phyloP scores from a whole-genome alignment of 805 yeast species.

The Saturnispora kantuleensis region DNA sequence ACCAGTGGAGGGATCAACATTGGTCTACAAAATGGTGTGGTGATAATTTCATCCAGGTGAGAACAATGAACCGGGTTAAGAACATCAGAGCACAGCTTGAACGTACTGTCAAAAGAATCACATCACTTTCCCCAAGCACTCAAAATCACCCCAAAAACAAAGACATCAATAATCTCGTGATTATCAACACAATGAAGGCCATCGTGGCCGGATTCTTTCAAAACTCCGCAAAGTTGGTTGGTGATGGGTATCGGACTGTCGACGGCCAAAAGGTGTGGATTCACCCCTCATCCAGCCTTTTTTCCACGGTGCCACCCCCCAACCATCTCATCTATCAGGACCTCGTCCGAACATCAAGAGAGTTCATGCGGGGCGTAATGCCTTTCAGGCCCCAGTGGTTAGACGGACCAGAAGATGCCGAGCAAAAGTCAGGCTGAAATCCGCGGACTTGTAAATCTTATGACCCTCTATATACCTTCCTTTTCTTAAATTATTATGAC shows the following conservation, averaged over 20 bases:
- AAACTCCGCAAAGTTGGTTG: slow-evolving; percentile 52
- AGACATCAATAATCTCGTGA: slow-evolving; percentile 18
- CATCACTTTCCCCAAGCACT: too few relatives aligned
- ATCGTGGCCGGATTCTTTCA: slow-evolving; percentile 62
- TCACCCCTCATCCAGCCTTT: slow-evolving; percentile 79
- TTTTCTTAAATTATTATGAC: slow-evolving; percentile 3
- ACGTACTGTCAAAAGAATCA: slow-evolving; percentile 14
- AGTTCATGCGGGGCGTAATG: slow-evolving; percentile 77
- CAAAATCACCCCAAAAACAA: too few relatives aligned
- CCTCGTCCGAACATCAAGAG: slow-evolving; percentile 73
- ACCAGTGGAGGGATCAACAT: slow-evolving; percentile 64
- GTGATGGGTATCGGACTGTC: slow-evolving; percentile 59
- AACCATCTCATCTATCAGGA: slow-evolving; percentile 72
- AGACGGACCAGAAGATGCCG: slow-evolving; percentile 43
- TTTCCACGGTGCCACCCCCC: slow-evolving; percentile 59
- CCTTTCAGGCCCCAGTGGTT: slow-evolving; percentile 68
- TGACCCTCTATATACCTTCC: neutral
- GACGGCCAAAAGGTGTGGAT: slow-evolving; percentile 64
- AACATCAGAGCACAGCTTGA: slow-evolving; percentile 66
- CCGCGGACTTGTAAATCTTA: too few relatives aligned
- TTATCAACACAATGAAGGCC: slow-evolving; percentile 38
- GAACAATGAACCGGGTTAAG: slow-evolving; percentile 56
- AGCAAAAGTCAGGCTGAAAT: slow-evolving; percentile 5
- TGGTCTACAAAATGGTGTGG: slow-evolving; percentile 73
- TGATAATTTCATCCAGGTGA: slow-evolving; percentile 72